Evolutionary conservation across 2,329 filamentous ascomycete species (phyloP).

Genomic region (Cordyceps cateniannulata): DNA sequence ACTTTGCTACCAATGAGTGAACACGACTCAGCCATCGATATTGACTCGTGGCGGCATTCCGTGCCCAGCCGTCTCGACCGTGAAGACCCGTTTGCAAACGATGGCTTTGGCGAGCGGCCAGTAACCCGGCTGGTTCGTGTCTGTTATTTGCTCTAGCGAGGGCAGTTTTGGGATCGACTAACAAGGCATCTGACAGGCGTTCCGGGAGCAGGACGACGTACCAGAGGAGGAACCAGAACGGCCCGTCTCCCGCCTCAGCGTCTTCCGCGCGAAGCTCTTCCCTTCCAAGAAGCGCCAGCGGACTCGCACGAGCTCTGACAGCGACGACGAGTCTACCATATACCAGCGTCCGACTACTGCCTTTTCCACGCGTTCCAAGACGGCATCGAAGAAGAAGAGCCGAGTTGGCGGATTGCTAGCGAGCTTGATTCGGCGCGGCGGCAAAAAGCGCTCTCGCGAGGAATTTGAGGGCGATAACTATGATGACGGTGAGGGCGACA

Average conservation of each 20-base stretch:
- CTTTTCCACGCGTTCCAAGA: not conserved
- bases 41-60: slow-evolving; percentile 29
- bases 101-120: slow-evolving; percentile 26
- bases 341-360: slow-evolving; percentile 17
- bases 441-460: slow-evolving; percentile 2
- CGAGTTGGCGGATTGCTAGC: not conserved
- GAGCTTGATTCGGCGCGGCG: not conserved
- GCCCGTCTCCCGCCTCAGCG: not conserved
- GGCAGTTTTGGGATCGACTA: not conserved
- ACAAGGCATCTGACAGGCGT: slow-evolving; percentile 16
- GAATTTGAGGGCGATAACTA: not conserved
- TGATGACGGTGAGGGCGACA: not conserved
- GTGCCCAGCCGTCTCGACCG: slow-evolving; percentile 30
- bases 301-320: not conserved
- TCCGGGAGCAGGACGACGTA: slow-evolving; percentile 16
- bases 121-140: slow-evolving; percentile 26
- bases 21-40: slow-evolving; percentile 12
- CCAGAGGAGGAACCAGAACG: not conserved
- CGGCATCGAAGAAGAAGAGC: not conserved
- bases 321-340: slow-evolving; percentile 16
- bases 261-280: slow-evolving; percentile 1
- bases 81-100: slow-evolving; percentile 29
- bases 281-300: not conserved
- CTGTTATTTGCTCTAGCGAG: not conserved
- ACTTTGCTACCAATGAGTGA: slow-evolving; percentile 4